Conservation (phyloP, 2,329 filamentous ascomycete species). For the Sphaceloma murrayae region DNA sequence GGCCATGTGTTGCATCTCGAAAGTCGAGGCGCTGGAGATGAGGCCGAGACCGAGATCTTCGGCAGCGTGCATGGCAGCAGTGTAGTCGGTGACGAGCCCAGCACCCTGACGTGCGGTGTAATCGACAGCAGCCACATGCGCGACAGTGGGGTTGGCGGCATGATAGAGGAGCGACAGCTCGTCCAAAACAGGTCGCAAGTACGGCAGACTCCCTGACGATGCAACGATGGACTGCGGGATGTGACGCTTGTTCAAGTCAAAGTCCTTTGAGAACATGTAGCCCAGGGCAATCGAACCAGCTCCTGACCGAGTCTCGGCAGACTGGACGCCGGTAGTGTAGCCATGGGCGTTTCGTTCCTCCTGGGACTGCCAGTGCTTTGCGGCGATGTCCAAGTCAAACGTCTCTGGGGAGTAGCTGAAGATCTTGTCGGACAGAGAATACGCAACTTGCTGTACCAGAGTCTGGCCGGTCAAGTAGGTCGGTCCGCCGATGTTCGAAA, state of each 20-base stretch:
- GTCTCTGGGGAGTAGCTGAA: slow-evolving; percentile 93
- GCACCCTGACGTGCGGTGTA: slow-evolving; percentile 54
- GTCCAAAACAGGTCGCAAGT: slow-evolving; percentile 74
- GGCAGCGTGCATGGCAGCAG: slow-evolving; percentile 64
- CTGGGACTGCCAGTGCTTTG: slow-evolving; percentile 63
- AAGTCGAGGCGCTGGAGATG: slow-evolving; percentile 73
- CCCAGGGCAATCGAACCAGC: slow-evolving; percentile 86
- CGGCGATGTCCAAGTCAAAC: slow-evolving; percentile 79
- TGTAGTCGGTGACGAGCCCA: slow-evolving; percentile 80
- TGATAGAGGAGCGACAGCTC: slow-evolving; percentile 86
- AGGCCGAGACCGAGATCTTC: slow-evolving; percentile 87
- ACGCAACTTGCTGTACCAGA: slow-evolving; percentile 91
- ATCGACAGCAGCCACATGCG: slow-evolving; percentile 84
- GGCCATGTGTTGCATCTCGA: slow-evolving; percentile 92
- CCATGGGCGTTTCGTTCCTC: slow-evolving; percentile 72
- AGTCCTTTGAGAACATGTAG: slow-evolving; percentile 96
- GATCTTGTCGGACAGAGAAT: slow-evolving; percentile 90
- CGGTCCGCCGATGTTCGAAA: slow-evolving; percentile 63
- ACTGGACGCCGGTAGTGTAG: slow-evolving; percentile 64
- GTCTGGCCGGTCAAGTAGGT: slow-evolving; percentile 90
- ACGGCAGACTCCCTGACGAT: slow-evolving; percentile 69
- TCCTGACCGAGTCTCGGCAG: slow-evolving; percentile 78
- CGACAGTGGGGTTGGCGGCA: slow-evolving; percentile 84
- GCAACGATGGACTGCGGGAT: slow-evolving; percentile 87
- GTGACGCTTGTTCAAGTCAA: slow-evolving; percentile 81